phyloP scores from a whole-genome alignment of 2,329 filamentous ascomycete genomes.

The Claviceps capensis region DNA sequence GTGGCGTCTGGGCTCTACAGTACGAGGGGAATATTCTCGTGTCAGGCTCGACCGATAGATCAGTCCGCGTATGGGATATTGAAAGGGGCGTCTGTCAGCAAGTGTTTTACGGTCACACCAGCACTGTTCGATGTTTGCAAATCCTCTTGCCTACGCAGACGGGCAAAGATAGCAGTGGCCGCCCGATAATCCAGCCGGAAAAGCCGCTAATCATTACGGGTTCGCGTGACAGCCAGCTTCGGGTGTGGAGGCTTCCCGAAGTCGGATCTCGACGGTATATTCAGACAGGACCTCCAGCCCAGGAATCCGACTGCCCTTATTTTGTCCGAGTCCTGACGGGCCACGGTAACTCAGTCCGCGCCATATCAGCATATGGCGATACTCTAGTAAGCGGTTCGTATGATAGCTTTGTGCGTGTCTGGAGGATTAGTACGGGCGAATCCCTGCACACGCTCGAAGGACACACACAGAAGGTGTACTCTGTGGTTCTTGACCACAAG shows the following conservation, averaged over 20 bases:
- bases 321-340: constrained; percentile 79
- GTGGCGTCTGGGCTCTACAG: constrained; percentile 93
- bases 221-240: constrained; percentile 82
- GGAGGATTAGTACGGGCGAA: constrained; percentile 94
- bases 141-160: constrained; percentile 80
- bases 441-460: constrained; percentile 71
- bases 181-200: constrained; percentile 76
- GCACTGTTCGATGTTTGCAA: constrained; percentile 88
- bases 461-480: constrained; percentile 90
- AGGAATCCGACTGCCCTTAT: constrained; percentile 76
- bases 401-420: constrained; percentile 87
- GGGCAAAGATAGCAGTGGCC: constrained; percentile 56
- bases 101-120: constrained; percentile 94
- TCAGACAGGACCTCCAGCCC: constrained; percentile 62
- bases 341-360: constrained; percentile 86
- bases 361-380: constrained; percentile 88
- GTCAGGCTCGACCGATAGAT: constrained; percentile 89
- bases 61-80: constrained; percentile 99
- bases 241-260: constrained; percentile 87
- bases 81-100: constrained; percentile 85
- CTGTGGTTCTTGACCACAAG: constrained; percentile 82
- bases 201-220: constrained; percentile 95
- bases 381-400: constrained; percentile 97
- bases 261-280: constrained; percentile 64
- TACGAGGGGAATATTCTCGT: constrained; percentile 93